These are phyloP conservation scores for Macrophomina phaseolina DNA, from an alignment of 2,329 filamentous ascomycete genomes.

Conservation along the genomic window DNA sequence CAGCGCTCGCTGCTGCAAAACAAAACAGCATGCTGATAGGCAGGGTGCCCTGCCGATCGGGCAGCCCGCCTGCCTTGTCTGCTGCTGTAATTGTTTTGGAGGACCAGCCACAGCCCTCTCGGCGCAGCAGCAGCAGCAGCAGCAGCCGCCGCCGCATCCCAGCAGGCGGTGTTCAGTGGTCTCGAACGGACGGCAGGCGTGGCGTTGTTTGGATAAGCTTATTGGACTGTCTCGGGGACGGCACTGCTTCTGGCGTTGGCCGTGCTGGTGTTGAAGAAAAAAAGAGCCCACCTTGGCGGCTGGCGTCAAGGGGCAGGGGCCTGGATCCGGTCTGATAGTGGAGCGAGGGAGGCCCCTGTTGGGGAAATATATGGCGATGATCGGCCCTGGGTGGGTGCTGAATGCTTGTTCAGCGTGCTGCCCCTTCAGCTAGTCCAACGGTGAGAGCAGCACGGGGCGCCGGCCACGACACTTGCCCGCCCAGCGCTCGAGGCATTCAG, in stretches of 20 bases:
- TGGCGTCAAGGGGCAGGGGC: conserved; percentile 17
- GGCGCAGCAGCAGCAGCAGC: not conserved
- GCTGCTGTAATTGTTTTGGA: not conserved
- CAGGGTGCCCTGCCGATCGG: conserved; percentile 3
- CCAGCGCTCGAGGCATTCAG: not conserved
- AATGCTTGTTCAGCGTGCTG: conserved; percentile 10
- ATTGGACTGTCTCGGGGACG: conserved; percentile 18
- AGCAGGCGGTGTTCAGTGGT: not conserved
- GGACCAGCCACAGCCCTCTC: not conserved
- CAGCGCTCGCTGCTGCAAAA: not conserved
- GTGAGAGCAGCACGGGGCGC: conserved; percentile 7
- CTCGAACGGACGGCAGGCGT: not conserved
- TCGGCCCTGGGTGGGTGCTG: conserved; percentile 20
- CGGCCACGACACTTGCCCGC: not conserved
- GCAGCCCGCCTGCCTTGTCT: not conserved
- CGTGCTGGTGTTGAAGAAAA: conserved; percentile 6
- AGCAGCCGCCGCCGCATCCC: no score
- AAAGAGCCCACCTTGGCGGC: conserved; percentile 2
- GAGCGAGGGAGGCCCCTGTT: not conserved
- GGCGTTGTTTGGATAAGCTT: conserved; percentile 21
- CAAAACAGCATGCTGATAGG: not conserved
- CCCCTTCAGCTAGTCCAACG: conserved; percentile 23
- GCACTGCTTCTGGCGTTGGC: not conserved
- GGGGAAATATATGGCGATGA: conserved; percentile 21
- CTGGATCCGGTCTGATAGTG: not conserved